Base-by-base conservation (phyloP, 352 stramenopile species). In the Phytophthora citrophthora region DNA sequence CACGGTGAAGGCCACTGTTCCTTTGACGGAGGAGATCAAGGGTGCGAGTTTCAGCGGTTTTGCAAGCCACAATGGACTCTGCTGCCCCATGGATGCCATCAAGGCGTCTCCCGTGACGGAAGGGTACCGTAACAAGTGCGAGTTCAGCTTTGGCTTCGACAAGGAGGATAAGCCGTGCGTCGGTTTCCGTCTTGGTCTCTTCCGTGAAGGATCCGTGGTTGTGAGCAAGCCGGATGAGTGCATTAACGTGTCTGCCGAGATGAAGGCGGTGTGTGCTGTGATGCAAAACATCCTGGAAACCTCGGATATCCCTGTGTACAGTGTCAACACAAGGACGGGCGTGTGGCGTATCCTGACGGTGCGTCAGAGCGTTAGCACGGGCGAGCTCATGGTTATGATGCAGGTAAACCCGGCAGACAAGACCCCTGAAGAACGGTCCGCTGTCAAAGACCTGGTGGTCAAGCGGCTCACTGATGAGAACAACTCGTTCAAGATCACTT, bases 121-220 rank as follows among this genome's bases (percentile, higher is more conserved):
- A 68, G 90, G 91, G 23, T 98, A 99, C 74, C 83, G 97, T 31
- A 99, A 99, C 86, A 99, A 99, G 79, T 98, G 91, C 69, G 96
- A 99, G 67, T 99, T 99, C 72, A 99, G 89, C 38, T 93, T 98
- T 68, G 96, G 96, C 38, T 85, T 89, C 24, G 86, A 96, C 58
- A 76, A 56, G 0, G 71, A 92, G 7, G 77, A 77, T 34, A 81
- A 91, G 63, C 82, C 91, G 1, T 93, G 86, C 41, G 75, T 97
- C 3, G 92, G 92, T 13, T 98, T 98, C 64, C 87, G 92, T 24
- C 75, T 95, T 40, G 86, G 88, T 23, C 61, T 93, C 11, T 97
- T 95, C 70, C 83, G 83, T 58, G 75, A 95, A 44, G 87, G 85
- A 12, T 84, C 85, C 2, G 72, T 95, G 20, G 72, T 90, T 18